Evolutionary conservation across 2,329 filamentous ascomycete species (phyloP).

Genomic region (Stemphylium beticola): DNA sequence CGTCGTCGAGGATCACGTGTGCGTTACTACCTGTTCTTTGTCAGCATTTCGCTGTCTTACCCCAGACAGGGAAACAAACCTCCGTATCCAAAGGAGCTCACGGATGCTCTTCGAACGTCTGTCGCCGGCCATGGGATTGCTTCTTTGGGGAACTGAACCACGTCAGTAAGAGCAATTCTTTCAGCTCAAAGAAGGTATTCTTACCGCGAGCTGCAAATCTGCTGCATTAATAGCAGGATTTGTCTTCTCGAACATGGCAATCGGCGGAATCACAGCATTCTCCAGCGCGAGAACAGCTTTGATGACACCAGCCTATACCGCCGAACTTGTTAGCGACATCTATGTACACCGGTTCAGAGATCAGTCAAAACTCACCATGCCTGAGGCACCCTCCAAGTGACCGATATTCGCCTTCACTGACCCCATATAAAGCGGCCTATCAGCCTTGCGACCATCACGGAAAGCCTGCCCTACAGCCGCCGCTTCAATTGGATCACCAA

Average conservation of each 20-base stretch:
- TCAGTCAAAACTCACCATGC: constrained; percentile 3
- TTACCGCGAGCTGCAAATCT: neutral
- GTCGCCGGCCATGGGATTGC: neutral
- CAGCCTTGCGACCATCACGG: neutral
- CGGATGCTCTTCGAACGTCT: constrained; percentile 13
- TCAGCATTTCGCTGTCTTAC: no score
- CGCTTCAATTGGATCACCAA: constrained; percentile 16
- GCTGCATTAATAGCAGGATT: constrained; percentile 24
- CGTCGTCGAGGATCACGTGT: constrained; percentile 25
- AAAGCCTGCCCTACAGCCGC: constrained; percentile 12
- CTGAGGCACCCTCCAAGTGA: constrained; percentile 23
- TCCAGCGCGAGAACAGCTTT: constrained; percentile 36
- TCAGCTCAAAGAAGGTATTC: neutral
- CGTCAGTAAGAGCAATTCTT: neutral
- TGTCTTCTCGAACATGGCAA: constrained; percentile 22
- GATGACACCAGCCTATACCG: constrained; percentile 16
- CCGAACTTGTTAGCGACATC: neutral
- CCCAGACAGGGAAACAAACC: neutral
- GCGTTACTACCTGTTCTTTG: constrained; percentile 10
- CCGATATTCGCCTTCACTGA: constrained; percentile 30
- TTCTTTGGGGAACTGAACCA: neutral
- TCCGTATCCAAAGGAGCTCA: constrained; percentile 23
- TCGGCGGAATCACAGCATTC: constrained; percentile 42
- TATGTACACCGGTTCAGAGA: neutral
- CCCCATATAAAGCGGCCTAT: constrained; percentile 12